Percentiles rank a stretch among this genome's conserved stretches.
Evolutionary conservation across 805 yeast genomes (phyloP).

Genomic region (Wickerhamomyces pijperi): DNA sequence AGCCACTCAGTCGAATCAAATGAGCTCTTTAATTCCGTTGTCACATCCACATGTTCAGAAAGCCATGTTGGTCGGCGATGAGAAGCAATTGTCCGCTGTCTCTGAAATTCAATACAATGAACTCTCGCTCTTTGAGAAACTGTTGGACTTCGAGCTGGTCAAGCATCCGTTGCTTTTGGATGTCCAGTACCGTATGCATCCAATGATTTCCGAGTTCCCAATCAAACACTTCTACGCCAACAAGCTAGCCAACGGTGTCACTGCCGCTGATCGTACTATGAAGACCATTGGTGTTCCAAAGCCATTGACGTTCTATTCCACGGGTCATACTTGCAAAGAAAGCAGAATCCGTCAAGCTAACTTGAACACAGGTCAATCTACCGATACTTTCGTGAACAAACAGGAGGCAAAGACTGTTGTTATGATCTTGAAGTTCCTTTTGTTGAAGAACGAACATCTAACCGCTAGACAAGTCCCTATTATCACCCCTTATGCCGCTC

Average conservation of each 20-base stretch:
- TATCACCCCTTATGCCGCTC: constrained; percentile 68
- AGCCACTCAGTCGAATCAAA: constrained; percentile 67
- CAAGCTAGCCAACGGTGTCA: constrained; percentile 45
- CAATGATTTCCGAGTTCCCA: constrained; percentile 49
- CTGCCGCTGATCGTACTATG: constrained; percentile 32
- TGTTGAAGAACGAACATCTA: constrained; percentile 44
- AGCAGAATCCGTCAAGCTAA: constrained; percentile 33
- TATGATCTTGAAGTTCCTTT: constrained; percentile 35
- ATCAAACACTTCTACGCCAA: constrained; percentile 38
- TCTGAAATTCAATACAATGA: constrained; percentile 57
- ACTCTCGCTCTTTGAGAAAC: constrained; percentile 56
- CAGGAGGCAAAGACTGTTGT: constrained; percentile 39
- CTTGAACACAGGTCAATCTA: constrained; percentile 39
- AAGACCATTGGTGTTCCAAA: constrained; percentile 35
- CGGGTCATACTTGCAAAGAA: constrained; percentile 36
- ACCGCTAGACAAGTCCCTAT: constrained; percentile 44
- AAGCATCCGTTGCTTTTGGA: constrained; percentile 59
- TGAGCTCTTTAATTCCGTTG: constrained; percentile 58
- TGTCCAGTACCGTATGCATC: constrained; percentile 62
- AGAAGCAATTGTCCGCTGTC: constrained; percentile 62
- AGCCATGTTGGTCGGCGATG: constrained; percentile 67
- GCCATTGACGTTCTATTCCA: constrained; percentile 54
- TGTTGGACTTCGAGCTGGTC: constrained; percentile 39
- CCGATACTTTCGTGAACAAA: constrained; percentile 39
- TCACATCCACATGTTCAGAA: constrained; percentile 57